Base-by-base conservation (phyloP, 495 filamentous ascomycete genomes). In the Neurospora sp. region DNA sequence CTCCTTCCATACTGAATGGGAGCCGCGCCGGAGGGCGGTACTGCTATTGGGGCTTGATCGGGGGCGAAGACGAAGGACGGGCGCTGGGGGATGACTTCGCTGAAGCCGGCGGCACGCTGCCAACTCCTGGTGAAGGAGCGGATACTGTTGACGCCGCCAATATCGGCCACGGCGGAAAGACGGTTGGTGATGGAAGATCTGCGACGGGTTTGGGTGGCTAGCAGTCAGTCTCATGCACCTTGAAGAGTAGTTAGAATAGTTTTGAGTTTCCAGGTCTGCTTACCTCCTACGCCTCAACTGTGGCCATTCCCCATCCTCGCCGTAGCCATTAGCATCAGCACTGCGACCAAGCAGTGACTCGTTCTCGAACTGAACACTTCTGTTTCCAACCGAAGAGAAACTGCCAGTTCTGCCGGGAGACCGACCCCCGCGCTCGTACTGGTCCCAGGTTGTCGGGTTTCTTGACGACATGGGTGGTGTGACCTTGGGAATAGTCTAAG, bases 61-160 rank as follows among this genome's bases (percentile, higher is more conserved):
- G 84, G 78, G 53, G 85, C 83, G 61, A 89, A 85, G 40, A 91
- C 82, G 76, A 96, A 93, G 31, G 92, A 89, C 20, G 90, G 88
- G 4, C 89, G 88, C 31, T 90, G 89, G 6, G 93, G 92, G 18
- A 94, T 87, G 69, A 97, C 91, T 79, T 98, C 95, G 37, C 87
- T 86, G 84, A 98, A 99, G 41, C 87, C 89, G 5, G 95, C 94
- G 41, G 96, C 96, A 77, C 96, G 89, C 78, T 93, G 93, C 94
- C 95, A 98, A 75, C 93, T 96, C 66, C 93, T 89, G 68, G 96
- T 92, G 79, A 99, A 99, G 77, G 94, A 97, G 75, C 96, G 90
- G 76, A 98, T 90, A 78, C 92, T 96, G 80, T 99, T 99, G 69
- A 93, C 91, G 39, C 96, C 96, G 48, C 96, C 96, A 14, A 90